Evolutionary conservation across 2,329 filamentous ascomycete genomes (phyloP), one percentile per base, ranked within the genome.

Genomic region (Penicillium oxalicum): DNA sequence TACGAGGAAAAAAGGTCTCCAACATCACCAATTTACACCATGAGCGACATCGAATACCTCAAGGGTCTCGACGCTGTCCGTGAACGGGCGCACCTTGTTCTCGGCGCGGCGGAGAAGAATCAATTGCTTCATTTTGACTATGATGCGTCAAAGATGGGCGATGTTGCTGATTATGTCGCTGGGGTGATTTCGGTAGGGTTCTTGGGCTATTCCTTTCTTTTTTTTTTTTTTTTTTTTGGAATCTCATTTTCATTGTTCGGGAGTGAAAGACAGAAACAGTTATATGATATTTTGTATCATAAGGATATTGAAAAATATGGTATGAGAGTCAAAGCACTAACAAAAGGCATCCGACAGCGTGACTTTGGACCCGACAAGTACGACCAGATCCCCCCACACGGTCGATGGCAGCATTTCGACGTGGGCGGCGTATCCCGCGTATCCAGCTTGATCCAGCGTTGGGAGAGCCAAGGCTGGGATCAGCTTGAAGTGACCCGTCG

Each of bases 401-500:
- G 72, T 7, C 74, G 81, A 38, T 83, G 81, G 77, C 81, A 83
- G 59, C 81, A 84, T 64, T 83, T 83, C 54, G 76, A 82, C 11
- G 74, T 81, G 35, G 80, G 80, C 8, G 72, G 72, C 11, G 66
- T 77, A 27, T 67, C 74, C 35, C 77, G 80, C 32, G 64, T 81
- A 6, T 64, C 69, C 5, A 60, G 68, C 5, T 60, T 80, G 2
- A 63, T 77, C 3, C 58, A 70, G 25, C 60, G 69, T 38, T 79
- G 78, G 78, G 64, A 73, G 2, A 60, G 57, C 2, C 64, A 69
- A 0, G 65, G 64, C 1, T 61, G 63, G 35, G 74, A 80, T 44
- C 66, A 70, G 1, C 53, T 64, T 0, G 79, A 81, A 51, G 61
- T 73, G 4, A 75, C 76, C 0, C 75, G 80, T 3, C 72, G 79